Conservation (phyloP, 1,284 basidiomycete species). For the Sanghuangporus weigelae region DNA sequence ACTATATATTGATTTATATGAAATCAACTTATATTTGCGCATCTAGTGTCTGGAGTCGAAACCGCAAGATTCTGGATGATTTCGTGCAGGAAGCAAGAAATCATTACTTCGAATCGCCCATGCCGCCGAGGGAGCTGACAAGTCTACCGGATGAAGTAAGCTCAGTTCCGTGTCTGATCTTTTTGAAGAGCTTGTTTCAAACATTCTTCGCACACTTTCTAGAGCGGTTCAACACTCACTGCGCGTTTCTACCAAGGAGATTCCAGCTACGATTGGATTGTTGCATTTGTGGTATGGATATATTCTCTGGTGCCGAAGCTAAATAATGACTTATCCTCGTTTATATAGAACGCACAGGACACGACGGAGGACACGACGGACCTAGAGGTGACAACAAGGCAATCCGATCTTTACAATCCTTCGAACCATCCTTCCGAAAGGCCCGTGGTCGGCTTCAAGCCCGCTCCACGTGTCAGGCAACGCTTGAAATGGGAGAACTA, state of each 20-base stretch:
- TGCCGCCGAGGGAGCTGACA: slow-evolving; percentile 10
- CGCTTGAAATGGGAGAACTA: slow-evolving; percentile 11
- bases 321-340: not conserved
- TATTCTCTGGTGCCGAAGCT: not conserved
- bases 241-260: slow-evolving; percentile 12
- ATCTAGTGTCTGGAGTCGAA: slow-evolving; percentile 16
- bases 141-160: slow-evolving; percentile 8
- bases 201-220: not conserved
- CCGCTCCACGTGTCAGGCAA: slow-evolving; percentile 8
- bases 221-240: slow-evolving; percentile 10
- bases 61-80: slow-evolving; percentile 16
- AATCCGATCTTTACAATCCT: slow-evolving; percentile 1
- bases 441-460: slow-evolving; percentile 9
- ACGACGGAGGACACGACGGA: slow-evolving; percentile 2
- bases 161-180: not conserved
- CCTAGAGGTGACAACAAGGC: slow-evolving; percentile 13
- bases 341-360: not conserved
- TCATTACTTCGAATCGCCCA: slow-evolving; percentile 10
- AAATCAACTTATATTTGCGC: not conserved
- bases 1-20: not conserved
- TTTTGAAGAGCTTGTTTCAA: not conserved
- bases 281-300: slow-evolving; percentile 11
- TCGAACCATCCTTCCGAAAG: not conserved
- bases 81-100: slow-evolving; percentile 16
- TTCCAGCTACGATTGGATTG: slow-evolving; percentile 14